Evolutionary conservation across 257 asterid genomes (phyloP).

Genomic region (Solanum acaule): DNA sequence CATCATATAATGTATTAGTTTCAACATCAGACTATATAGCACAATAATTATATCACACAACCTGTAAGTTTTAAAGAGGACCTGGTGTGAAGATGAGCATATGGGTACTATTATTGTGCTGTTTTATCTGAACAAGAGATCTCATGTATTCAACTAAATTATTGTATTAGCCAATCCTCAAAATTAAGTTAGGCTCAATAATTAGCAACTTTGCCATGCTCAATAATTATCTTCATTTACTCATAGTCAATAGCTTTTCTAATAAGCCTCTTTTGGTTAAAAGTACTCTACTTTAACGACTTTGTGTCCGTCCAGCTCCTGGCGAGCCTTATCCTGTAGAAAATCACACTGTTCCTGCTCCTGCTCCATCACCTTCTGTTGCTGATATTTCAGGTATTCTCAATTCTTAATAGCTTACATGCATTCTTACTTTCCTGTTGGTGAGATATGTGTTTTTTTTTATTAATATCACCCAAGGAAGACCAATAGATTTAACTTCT

Average conservation of each 20-base stretch:
- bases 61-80: neutral
- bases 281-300: neutral
- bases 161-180: neutral
- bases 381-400: conserved; percentile 51
- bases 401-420: neutral
- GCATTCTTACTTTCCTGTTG: neutral
- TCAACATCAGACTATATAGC: neutral
- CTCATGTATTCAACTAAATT: neutral
- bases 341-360: conserved; percentile 40
- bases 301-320: conserved; percentile 50
- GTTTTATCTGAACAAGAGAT: neutral
- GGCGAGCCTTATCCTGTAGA: conserved; percentile 60
- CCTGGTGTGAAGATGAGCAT: neutral
- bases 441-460: neutral
- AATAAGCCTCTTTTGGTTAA: neutral
- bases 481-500: neutral
- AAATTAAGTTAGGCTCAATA: neutral
- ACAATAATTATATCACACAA: neutral
- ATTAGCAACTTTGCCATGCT: neutral
- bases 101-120: neutral
- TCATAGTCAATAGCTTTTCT: neutral
- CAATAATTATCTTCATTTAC: neutral
- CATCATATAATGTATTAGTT: neutral
- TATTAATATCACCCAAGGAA: neutral
- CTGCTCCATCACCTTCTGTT: conserved; percentile 60